Conservation (phyloP, 169 alveolate genomes). For the Plasmodium blacklocki region DNA sequence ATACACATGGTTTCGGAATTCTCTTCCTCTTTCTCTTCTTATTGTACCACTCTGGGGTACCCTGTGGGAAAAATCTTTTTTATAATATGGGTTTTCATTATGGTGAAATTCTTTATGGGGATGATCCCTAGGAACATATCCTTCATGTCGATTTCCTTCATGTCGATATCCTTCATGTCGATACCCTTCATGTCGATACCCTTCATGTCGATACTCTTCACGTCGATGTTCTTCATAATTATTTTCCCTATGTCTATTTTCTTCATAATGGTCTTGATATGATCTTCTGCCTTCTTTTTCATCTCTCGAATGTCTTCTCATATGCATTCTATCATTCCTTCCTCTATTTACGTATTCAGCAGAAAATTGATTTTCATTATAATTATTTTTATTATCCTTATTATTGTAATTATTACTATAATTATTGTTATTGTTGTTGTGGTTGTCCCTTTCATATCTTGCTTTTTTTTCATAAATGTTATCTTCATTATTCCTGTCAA, state of each 20-base stretch:
- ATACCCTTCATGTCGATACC: background rate
- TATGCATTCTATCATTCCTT: conserved; percentile 46
- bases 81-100: conserved; percentile 12
- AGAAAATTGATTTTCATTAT: background rate
- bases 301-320: conserved; percentile 25
- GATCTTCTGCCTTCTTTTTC: conserved; percentile 1
- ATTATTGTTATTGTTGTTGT: conserved; percentile 5
- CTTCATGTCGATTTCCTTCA: no score
- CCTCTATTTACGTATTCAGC: background rate
- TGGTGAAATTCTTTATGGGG: no score
- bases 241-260: conserved; percentile 14
- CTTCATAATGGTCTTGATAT: background rate
- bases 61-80: background rate
- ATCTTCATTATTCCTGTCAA: conserved; percentile 28
- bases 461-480: conserved; percentile 13
- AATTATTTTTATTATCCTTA: background rate
- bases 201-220: no score
- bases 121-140: no score
- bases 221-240: background rate
- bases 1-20: conserved; percentile 27
- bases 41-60: conserved; percentile 19
- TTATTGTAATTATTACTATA: background rate
- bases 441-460: conserved; percentile 21
- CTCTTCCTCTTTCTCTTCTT: conserved; percentile 48
- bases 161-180: conserved; percentile 23